Percentiles rank a stretch among this genome's conserved stretches.
Conservation (phyloP, 1,284 basidiomycete genomes). For the Mycena sp. region DNA sequence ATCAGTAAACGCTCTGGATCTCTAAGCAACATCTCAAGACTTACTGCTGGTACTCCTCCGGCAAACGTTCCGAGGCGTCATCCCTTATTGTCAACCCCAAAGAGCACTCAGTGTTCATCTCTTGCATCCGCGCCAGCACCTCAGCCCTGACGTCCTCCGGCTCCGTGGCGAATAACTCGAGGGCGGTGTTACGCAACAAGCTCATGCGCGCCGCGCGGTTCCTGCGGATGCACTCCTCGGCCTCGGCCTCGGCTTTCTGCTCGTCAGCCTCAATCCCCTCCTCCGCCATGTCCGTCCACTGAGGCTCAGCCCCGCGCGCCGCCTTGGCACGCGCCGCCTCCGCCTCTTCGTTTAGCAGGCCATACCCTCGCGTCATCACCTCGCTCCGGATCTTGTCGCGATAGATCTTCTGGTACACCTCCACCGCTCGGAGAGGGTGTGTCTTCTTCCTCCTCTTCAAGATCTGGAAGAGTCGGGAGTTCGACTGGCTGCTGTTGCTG, state of each 20-base stretch:
- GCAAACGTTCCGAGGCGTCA: neutral
- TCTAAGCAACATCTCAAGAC: neutral
- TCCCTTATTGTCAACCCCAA: neutral
- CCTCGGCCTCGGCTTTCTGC: neutral
- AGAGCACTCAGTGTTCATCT: neutral
- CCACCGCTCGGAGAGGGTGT: neutral
- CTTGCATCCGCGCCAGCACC: neutral
- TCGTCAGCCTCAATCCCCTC: neutral
- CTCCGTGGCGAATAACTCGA: neutral
- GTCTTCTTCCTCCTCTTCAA: neutral
- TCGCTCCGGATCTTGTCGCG: constrained; percentile 4
- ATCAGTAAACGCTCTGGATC: neutral
- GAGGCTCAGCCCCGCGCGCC: neutral
- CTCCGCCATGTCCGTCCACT: neutral
- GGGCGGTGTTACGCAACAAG: neutral
- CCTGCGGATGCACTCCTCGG: neutral
- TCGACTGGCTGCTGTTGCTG: neutral
- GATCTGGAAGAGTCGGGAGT: neutral
- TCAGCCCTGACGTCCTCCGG: neutral
- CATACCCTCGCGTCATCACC: neutral
- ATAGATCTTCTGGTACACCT: constrained; percentile 6
- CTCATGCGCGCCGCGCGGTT: neutral
- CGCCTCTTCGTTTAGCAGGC: neutral
- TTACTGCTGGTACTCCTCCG: constrained; percentile 20
- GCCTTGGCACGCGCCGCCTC: neutral